These are phyloP conservation scores for Rhamnella rubrinervis DNA, from an alignment of 331 rosid genomes.

Conservation along the genomic window DNA sequence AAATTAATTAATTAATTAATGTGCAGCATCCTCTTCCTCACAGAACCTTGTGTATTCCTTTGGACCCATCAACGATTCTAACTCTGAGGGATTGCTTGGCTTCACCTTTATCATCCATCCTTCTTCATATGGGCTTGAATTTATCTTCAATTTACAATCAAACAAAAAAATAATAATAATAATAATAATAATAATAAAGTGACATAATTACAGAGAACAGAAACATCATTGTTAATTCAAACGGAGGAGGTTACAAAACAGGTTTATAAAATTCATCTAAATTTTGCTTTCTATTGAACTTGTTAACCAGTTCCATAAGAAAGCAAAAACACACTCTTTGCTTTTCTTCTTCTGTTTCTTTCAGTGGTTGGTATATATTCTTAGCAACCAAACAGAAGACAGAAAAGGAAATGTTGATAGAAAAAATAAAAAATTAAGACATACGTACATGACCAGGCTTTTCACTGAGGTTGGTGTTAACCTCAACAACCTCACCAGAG, in stretches of 20 bases:
- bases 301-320: no score
- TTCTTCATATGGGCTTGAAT: constrained; percentile 75
- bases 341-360: no score
- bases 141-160: constrained; percentile 44
- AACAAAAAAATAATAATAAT: neutral
- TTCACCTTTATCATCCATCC: constrained; percentile 97
- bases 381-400: no score
- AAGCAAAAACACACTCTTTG: no score
- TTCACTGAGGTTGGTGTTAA: constrained; percentile 62
- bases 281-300: no score
- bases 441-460: constrained; percentile 73
- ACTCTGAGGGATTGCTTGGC: constrained; percentile 62
- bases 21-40: constrained; percentile 88
- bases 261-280: no score
- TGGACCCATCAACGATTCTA: constrained; percentile 63
- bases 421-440: neutral
- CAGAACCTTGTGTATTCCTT: constrained; percentile 81
- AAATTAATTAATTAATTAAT: constrained; percentile 24
- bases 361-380: no score
- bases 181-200: neutral
- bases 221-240: no score
- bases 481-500: constrained; percentile 80
- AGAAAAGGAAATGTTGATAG: no score
- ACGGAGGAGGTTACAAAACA: no score
- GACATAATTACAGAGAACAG: neutral